Evolutionary conservation across 2,329 filamentous ascomycete genomes (phyloP), one percentile per base, ranked within the genome.

Genomic region (Aspergillus sergii): DNA sequence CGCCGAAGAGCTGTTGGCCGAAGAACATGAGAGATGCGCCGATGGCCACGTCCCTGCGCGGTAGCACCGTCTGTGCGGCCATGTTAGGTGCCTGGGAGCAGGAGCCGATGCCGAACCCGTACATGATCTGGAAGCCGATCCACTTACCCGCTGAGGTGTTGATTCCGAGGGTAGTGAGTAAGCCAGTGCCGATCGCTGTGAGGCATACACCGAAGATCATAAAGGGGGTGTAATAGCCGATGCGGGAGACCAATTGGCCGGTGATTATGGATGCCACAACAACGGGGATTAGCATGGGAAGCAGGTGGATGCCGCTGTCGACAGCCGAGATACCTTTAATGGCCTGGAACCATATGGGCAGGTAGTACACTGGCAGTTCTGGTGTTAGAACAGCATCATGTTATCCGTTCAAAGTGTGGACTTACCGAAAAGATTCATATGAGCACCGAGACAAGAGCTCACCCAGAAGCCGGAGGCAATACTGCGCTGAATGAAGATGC

Each of bases 301-400:
- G 63, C 59, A 70, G 75, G 60, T 75, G 75, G 51, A 83, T 80
- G 21, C 81, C 81, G 28, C 78, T 81, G 41, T 80, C 73, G 36
- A 79, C 74, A 10, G 81, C 79, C 1, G 73, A 72, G n/a, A 72
- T 72, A 9, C 76, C 76, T 61, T 80, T 78, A 62, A 82, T 77
- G n/a, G 78, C 80, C 66, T 84, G 81, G 65, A 83, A 83, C 75
- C 79, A 83, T 53, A 81, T 76, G 0, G 80, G 80, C 9, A 82
- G 63, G 67, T 77, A 78, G 55, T 76, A 80, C 28, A 78, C 46
- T 50, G 14, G 12, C 1, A 9, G 14, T 4, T 50, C 14, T 26
- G 14, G 12, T 28, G n/a, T 50, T 50, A 50, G 46, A 21, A 26
- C 4, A 11, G 4, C 1, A 50, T 16, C 23, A 9, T 26, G 2